Evolutionary conservation across 2,329 filamentous ascomycete species (phyloP), one percentile per base, ranked within the genome.

Genomic region (Penicillium sclerotiorum): DNA sequence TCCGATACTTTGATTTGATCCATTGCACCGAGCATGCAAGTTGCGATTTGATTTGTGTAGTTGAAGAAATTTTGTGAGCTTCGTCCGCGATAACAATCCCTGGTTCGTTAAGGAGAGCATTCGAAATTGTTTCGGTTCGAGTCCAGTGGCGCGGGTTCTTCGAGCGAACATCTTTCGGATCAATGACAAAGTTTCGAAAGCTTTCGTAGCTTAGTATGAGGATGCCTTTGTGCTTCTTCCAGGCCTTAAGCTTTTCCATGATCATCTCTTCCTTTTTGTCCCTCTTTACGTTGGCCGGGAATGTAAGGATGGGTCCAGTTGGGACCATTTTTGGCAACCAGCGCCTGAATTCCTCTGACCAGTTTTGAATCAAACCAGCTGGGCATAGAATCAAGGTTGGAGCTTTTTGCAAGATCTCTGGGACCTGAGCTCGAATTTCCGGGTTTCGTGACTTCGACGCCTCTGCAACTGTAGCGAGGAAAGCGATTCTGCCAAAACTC

Each of bases 1-100:
- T 88, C 9, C 91, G 84, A 52, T 80, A 86, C 46, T 75, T 81
- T 0, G 90, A 88, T 52, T 68, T 77, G 64, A 96, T n/a, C n/a
- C n/a, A n/a, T n/a, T n/a, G n/a, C n/a, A 87, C 9, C 74, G 68
- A 1, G 74, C 73, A 17, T n/a, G n/a, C n/a, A n/a, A n/a, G n/a
- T n/a, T n/a, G n/a, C n/a, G n/a, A n/a, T n/a, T n/a, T n/a, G n/a
- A n/a, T n/a, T n/a, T n/a, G n/a, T n/a, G n/a, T n/a, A n/a, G n/a
- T n/a, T n/a, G n/a, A n/a, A n/a, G n/a, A n/a, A n/a, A n/a, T n/a
- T n/a, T n/a, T 75, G 64, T 96, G 92, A 0, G 90, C 91, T 69
- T 96, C 92, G 63, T 96, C 92, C 0, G 87, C 89, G 43, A 96
- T 73, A 18, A 95, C 85, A 38, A 96, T 80, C 52, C 81, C 88